Base-by-base conservation (phyloP, 805 yeast species). In the Scheffersomyces stipitis region DNA sequence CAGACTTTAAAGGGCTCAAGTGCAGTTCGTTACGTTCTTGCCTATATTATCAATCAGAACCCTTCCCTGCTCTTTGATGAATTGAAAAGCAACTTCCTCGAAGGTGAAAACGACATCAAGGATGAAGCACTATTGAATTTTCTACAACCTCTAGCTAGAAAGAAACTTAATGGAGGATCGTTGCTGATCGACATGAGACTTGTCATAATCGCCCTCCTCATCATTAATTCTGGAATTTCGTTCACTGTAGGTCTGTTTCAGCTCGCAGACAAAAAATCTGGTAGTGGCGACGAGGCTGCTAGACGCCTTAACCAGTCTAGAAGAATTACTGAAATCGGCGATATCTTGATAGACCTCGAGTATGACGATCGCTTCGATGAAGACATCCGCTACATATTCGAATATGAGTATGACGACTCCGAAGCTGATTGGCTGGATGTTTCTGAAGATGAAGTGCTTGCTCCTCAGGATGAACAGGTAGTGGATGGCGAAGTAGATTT, bases 351-450 rank as follows among this genome's bases (percentile, higher is more conserved):
- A 10, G 80, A 77, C 48, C 54, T 80, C 37, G 83, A 78, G 42
- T 67, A 69, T 33, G 79, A 79, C 37, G 90, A 83, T 54, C 64
- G 77, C 36, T 80, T 77, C 44, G 90, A 83, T 54, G 88, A 81
- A 46, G 89, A 83, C 58, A 73, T 74, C 18, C 61, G 72, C 37
- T 80, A 80, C 47, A 76, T 80, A 49, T 78, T 78, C 50, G 83
- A 78, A 30, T 72, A 69, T 45, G 84, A 78, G 46, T 72, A 60
- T 36, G 76, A 71, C 17, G 55, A 50, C 14, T 46, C 41, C 8
- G 49, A 49, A 14, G 48, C 40, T 10, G 59, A 48, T 12, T 47
- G 46, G 42, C 45, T 38, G 40, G 47, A 41, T 16, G 40, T 36
- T 17, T 33, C 18, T 5, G 42, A 37, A 5, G 55, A 51, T 18